phyloP scores from a whole-genome alignment of 2,329 filamentous ascomycete species.

The Decorospora gaudefroyi region DNA sequence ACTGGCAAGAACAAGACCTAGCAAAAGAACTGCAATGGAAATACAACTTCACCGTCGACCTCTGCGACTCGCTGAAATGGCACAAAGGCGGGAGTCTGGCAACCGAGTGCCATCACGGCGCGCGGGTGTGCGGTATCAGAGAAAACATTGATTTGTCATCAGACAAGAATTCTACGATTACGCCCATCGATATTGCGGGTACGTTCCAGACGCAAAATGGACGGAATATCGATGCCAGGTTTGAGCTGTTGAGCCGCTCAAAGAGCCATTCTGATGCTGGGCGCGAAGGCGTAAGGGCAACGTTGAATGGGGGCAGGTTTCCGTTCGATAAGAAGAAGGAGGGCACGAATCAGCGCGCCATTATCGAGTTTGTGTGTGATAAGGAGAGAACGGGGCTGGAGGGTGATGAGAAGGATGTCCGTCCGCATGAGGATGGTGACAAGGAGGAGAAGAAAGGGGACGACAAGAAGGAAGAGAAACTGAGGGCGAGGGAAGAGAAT shows the following conservation, averaged over 20 bases:
- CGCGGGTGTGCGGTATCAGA: conserved; percentile 77
- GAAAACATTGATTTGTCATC: conserved; percentile 58
- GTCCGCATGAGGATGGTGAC: conserved; percentile 57
- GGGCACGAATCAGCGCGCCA: conserved; percentile 66
- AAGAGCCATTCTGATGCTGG: conserved; percentile 66
- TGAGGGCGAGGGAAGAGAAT: conserved; percentile 34
- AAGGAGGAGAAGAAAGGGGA: conserved; percentile 52
- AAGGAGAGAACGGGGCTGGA: conserved; percentile 72
- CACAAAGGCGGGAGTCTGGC: conserved; percentile 57
- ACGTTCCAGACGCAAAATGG: conserved; percentile 61
- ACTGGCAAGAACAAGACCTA: conserved; percentile 54
- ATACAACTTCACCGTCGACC: conserved; percentile 79
- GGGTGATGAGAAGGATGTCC: conserved; percentile 62
- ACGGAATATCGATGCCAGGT: conserved; percentile 67
- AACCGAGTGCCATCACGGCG: conserved; percentile 68
- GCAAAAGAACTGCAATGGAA: conserved; percentile 63
- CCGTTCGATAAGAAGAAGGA: conserved; percentile 54
- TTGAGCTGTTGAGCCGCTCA: conserved; percentile 67
- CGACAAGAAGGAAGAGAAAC: conserved; percentile 25
- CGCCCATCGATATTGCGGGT: conserved; percentile 75
- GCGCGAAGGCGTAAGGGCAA: conserved; percentile 72
- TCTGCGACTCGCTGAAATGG: conserved; percentile 70
- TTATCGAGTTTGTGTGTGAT: conserved; percentile 87
- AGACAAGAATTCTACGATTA: conserved; percentile 56
- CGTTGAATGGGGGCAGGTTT: conserved; percentile 64